Evolutionary conservation across 108 stramenopile species (phyloP).

Genomic region (Schizochytrium sp.): DNA sequence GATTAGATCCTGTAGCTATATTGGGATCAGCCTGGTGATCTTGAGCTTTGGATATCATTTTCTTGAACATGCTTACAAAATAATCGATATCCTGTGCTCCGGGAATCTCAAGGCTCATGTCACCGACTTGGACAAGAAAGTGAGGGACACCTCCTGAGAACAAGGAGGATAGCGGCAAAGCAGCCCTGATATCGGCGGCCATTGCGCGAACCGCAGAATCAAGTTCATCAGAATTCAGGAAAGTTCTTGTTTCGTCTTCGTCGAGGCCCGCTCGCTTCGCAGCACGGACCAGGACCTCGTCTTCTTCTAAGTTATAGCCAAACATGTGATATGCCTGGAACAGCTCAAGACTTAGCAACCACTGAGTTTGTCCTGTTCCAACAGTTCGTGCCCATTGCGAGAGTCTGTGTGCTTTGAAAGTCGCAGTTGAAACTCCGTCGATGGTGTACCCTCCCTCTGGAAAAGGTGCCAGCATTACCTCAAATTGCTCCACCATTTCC

Average conservation of each 20-base stretch:
- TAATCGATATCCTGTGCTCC: constrained; percentile 55
- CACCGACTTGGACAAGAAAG: neutral
- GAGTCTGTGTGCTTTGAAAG: constrained; percentile 51
- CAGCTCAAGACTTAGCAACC: constrained; percentile 31
- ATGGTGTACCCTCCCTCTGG: constrained; percentile 44
- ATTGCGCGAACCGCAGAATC: neutral
- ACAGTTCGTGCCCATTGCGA: constrained; percentile 39
- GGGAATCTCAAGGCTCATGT: constrained; percentile 42
- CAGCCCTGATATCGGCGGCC: neutral
- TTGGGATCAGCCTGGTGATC: neutral
- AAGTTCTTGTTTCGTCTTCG: neutral
- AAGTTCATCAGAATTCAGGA: neutral
- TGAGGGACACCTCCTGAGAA: constrained; percentile 31
- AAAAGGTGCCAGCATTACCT: constrained; percentile 7
- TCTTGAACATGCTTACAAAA: constrained; percentile 24
- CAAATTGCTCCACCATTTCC: neutral
- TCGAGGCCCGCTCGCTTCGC: constrained; percentile 19
- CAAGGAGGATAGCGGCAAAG: neutral
- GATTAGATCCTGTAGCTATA: neutral
- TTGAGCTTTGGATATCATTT: constrained; percentile 13
- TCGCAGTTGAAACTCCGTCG: neutral
- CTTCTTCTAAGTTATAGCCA: constrained; percentile 39
- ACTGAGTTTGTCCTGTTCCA: constrained; percentile 27
- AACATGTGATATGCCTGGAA: constrained; percentile 39
- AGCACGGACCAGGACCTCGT: constrained; percentile 4